Base-by-base conservation (phyloP, 495 filamentous ascomycete species). In the Podospora conica region DNA sequence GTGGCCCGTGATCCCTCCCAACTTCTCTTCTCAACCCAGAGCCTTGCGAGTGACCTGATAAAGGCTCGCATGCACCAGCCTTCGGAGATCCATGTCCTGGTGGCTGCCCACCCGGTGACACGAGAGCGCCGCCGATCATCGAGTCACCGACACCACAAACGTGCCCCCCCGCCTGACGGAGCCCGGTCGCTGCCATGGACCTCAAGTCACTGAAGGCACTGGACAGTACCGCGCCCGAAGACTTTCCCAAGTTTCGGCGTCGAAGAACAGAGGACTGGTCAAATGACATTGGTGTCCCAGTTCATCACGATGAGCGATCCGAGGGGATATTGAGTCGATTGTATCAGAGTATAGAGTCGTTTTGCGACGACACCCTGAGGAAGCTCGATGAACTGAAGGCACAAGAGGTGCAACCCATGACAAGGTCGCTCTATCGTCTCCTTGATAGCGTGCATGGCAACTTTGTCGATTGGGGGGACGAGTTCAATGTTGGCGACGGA, bases 401-500 rank as follows among this genome's bases (percentile, higher is more conserved):
- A 9, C 48, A 63, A 29, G 29, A 55, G 22, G 24, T 24, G 15
- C 23, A 28, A 8, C 23, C 33, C 7, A 28, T 63, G 48, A 3
- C 40, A 11, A 63, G 21, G n/a, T 18, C 61, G 15, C 53, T 63
- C 12, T 63, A 55, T 25, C 61, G 61, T 1, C 48, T 63, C 3
- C 18, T 63, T 7, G 61, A 63, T 15, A 55, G 29, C 53, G 48
- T 28, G 23, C 54, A 24, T 18, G 61, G 54, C 48, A 55, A 27
- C 29, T 53, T 63, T n/a, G n/a, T 63, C 48, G 61, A 55, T 55
- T 63, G 61, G 61, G 61, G 61, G 7, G 61, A 63, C 18, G 61
- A 63, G 15, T 63, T 55, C 3, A 55, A 29, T 5, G 61, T 63
- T 28, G 40, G 40, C 15, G 54, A 55, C 24, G 61, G 61, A 27